Evolutionary conservation across 441 rosid species (phyloP), one percentile per base, ranked within the genome.

Genomic region (Sinapis alba): DNA sequence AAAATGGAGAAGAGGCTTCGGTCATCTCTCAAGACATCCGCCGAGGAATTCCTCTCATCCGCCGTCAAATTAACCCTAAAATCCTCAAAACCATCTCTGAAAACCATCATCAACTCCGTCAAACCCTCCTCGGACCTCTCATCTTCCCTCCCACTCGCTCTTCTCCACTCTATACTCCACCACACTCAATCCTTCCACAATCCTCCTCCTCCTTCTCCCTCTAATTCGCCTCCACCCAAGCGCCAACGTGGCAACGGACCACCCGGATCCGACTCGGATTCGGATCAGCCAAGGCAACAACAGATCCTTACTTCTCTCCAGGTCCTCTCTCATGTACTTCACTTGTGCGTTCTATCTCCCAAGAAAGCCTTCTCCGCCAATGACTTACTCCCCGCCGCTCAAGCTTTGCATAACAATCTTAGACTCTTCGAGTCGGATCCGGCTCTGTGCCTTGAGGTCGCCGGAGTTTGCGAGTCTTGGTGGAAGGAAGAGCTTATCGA

Each of bases 1-100:
- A 68, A 89, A 68, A 89, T 91, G 97, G 95, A 91, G 86, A 93
- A 90, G 84, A 82, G 86, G 36, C 92, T 91, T 13, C 88, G 93
- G 5, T 83, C 93, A 1, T 82, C 89, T 50, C 93, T 90, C 61
- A 83, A 77, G 51, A 86, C 93, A 63, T 87, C 97, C 1, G 85
- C 96, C 11, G 87, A 86, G 3, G 96, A 89, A 16, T 91, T 92
- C 86, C 78, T 92, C 65, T 79, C 89, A 50, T 43, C 84, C 32
- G 91, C 86, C 73, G 59, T 79, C 7, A 84, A 71, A 27, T 82
- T 79, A 63, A 73, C 69, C 72, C 77, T 87, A 19, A 92, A 88
- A 83, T 80, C 94, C 63, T 78, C 90, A 2, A 95, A 90, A 74
- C 68, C 90, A 13, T 69, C 88, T 9, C 90, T 96, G 62, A 90